These are phyloP conservation scores for Colletotrichum tanaceti DNA, from an alignment of 2,329 filamentous ascomycete genomes.

Conservation along the genomic window DNA sequence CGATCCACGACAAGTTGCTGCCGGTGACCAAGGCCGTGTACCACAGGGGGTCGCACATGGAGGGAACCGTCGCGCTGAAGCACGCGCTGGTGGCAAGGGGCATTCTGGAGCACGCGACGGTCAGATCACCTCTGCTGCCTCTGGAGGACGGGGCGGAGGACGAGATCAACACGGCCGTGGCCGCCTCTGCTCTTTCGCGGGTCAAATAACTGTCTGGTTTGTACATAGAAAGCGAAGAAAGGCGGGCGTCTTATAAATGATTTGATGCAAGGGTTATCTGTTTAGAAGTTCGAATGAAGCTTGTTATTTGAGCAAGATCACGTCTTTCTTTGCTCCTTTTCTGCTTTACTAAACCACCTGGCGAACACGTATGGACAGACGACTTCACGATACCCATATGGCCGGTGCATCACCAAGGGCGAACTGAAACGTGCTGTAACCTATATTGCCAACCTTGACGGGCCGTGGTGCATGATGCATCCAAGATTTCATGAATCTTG, in stretches of 20 bases:
- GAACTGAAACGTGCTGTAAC: too few species aligned
- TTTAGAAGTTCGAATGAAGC: too few species aligned
- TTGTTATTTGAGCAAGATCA: too few species aligned
- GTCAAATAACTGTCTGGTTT: not conserved
- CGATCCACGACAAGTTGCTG: slow-evolving; percentile 62
- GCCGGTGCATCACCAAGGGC: too few species aligned
- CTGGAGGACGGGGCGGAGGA: slow-evolving; percentile 55
- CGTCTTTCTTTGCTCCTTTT: too few species aligned
- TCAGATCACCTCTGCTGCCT: slow-evolving; percentile 61
- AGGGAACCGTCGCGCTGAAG: slow-evolving; percentile 64
- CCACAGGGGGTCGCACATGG: slow-evolving; percentile 66
- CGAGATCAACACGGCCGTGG: slow-evolving; percentile 57
- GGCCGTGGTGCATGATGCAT: too few species aligned
- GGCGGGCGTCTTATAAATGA: not conserved
- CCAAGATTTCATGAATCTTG: not conserved
- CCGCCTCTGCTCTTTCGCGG: slow-evolving; percentile 43
- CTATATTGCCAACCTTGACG: too few species aligned
- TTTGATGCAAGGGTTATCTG: too few species aligned
- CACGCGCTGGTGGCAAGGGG: slow-evolving; percentile 63
- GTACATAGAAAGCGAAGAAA: not conserved
- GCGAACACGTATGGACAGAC: too few species aligned
- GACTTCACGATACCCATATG: too few species aligned
- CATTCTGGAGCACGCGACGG: slow-evolving; percentile 61
- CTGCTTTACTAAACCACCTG: too few species aligned
- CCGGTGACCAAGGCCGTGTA: slow-evolving; percentile 66